Base-by-base conservation (phyloP, 176 grass and related monocot species). In the Calamus simplicifolius region DNA sequence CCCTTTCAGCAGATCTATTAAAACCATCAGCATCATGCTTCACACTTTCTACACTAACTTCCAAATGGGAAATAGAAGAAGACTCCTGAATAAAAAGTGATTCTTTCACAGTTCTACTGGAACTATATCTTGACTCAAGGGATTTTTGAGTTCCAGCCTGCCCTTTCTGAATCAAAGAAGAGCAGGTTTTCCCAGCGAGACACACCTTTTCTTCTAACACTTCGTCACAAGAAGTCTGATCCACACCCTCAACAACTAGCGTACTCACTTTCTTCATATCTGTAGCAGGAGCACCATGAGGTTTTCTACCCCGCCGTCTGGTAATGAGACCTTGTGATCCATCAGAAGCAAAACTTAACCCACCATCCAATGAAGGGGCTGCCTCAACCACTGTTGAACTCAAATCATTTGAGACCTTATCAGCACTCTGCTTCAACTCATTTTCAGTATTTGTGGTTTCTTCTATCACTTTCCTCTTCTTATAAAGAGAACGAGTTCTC, bases 271-370 rank as follows among this genome's bases (percentile, higher is more conserved):
- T 4, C 25, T 19, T 29, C 16, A 16, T 59, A 7, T 59, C 23
- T 21, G 25, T 2, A 51, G 15, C 16, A 52, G 14, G 50, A 17
- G 25, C 19, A 18, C 30, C 58, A 43, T 2, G 35, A 43, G 35
- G 6, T 57, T 86, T 77, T 60, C 63, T 79, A 21, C 66, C 54
- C 27, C 70, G 75, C 56, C 27, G 67, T 67, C 75, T 81, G 72
- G 63, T 74, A 27, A 62, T 74, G 52, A 25, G 51, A 57, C 73
- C 72, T 16, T 73, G 18, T 62, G 16, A 5, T 29, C 15, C 54
- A 71, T 76, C 79, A 4, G 59, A 62, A 73, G 61, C 51, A 75
- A 10, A 43, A 43, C 35, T 43, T 43, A 43, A 43, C 35, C 35
- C 10, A 12, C 35, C 35, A 43, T 43, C 35, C 35, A 43, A 43